Conservation (phyloP, 306 rosid species). For the Inga laurina region DNA sequence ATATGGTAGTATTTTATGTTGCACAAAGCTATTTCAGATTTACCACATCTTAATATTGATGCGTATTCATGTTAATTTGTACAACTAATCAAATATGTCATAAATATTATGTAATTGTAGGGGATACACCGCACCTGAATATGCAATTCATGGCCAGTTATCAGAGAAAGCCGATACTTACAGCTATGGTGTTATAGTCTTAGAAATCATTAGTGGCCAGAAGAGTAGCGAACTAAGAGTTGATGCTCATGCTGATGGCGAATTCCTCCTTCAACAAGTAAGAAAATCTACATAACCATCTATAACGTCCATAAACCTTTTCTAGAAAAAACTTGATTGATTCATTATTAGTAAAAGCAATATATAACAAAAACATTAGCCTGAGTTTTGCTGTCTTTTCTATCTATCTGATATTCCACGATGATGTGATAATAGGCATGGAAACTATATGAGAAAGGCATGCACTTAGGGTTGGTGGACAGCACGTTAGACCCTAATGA, state of each 20-base stretch:
- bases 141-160: slow-evolving; percentile 68
- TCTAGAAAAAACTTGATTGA: not conserved
- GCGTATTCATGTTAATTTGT: not conserved
- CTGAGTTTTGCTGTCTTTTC: not conserved
- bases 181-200: slow-evolving; percentile 67
- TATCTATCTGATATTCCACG: not conserved
- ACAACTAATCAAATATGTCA: not conserved
- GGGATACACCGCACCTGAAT: slow-evolving; percentile 37
- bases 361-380: not conserved
- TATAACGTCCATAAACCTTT: not conserved
- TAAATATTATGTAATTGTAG: slow-evolving; percentile 27
- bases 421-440: not conserved
- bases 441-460: not conserved
- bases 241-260: slow-evolving; percentile 43
- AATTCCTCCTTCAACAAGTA: slow-evolving; percentile 67
- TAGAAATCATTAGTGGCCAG: slow-evolving; percentile 68
- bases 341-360: not conserved
- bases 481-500: not conserved
- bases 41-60: not conserved
- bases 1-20: not conserved
- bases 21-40: not conserved
- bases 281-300: slow-evolving; percentile 8
- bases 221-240: slow-evolving; percentile 46
- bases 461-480: slow-evolving; percentile 1
- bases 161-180: slow-evolving; percentile 72